These are phyloP conservation scores for Fusarium oligoseptatum DNA, from an alignment of 2,329 filamentous ascomycete species.

Conservation along the genomic window DNA sequence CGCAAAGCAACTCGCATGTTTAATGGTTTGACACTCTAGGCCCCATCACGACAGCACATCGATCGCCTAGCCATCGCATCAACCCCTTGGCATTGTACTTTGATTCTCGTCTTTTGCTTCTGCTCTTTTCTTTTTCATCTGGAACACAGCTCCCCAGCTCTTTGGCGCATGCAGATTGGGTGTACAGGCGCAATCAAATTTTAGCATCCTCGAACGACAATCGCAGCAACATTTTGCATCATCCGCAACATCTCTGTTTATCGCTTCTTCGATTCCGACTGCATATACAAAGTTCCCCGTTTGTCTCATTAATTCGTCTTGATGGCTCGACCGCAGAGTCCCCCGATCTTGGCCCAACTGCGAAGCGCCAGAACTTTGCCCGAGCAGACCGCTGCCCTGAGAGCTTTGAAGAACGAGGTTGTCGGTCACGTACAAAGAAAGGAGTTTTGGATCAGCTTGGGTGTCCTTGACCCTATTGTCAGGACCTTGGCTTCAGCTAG, in stretches of 20 bases:
- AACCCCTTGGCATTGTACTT: not conserved
- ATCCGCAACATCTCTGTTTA: slow-evolving; percentile 12
- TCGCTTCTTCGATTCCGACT: not conserved
- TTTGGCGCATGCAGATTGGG: slow-evolving; percentile 29
- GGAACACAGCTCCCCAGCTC: not conserved
- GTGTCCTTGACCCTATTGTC: slow-evolving; percentile 73
- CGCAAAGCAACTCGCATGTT: slow-evolving; percentile 36
- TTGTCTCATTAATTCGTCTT: slow-evolving; percentile 29
- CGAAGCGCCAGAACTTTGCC: slow-evolving; percentile 64
- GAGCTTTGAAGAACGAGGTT: slow-evolving; percentile 86
- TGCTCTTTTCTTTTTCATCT: slow-evolving; percentile 10
- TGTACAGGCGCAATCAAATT: slow-evolving; percentile 26
- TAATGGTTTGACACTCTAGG: slow-evolving; percentile 26
- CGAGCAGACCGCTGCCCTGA: slow-evolving; percentile 73
- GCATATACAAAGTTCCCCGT: not conserved
- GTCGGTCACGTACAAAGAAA: slow-evolving; percentile 91
- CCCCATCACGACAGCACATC: slow-evolving; percentile 23
- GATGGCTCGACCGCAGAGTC: slow-evolving; percentile 68
- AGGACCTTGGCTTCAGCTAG: slow-evolving; percentile 58
- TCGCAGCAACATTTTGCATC: slow-evolving; percentile 18
- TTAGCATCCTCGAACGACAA: slow-evolving; percentile 27
- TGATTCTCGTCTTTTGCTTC: slow-evolving; percentile 18
- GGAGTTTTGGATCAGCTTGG: slow-evolving; percentile 79
- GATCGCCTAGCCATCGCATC: slow-evolving; percentile 13
- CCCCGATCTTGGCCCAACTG: slow-evolving; percentile 69